Conservation (phyloP, 306 rosid species). For the Sicyos edulis region DNA sequence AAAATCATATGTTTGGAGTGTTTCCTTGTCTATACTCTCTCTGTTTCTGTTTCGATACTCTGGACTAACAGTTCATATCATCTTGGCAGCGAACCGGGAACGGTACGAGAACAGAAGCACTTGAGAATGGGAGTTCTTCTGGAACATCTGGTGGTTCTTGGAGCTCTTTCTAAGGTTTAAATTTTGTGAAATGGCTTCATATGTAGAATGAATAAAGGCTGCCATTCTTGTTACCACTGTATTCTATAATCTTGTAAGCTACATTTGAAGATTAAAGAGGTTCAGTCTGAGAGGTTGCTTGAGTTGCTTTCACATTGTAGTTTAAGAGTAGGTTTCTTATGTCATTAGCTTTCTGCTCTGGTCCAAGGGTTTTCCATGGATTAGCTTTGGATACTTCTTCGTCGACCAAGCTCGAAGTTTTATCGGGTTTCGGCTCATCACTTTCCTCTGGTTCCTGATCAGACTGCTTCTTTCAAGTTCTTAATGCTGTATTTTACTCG, state of each 20-base stretch:
- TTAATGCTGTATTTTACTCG: neutral
- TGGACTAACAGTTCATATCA: constrained; percentile 1
- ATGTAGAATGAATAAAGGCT: neutral
- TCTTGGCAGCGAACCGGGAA: neutral
- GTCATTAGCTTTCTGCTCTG: neutral
- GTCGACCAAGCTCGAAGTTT: neutral
- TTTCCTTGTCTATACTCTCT: constrained; percentile 8
- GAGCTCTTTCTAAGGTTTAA: constrained; percentile 5
- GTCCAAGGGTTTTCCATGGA: neutral
- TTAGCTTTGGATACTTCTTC: neutral
- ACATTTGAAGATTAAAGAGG: neutral
- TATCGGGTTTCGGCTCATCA: neutral
- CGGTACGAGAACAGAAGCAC: constrained; percentile 12
- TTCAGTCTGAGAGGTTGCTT: neutral
- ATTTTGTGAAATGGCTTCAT: neutral
- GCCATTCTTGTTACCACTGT: neutral
- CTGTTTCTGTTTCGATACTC: neutral
- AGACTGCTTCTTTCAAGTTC: neutral
- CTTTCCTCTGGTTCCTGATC: neutral
- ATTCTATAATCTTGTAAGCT: neutral
- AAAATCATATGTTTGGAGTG: neutral
- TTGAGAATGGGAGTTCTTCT: neutral
- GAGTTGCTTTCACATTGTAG: neutral
- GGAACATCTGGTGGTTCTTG: constrained; percentile 1
- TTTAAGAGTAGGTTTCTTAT: neutral